Conservation (phyloP, 108 stramenopile genomes). For the Pseudonitzschia multistriata region DNA sequence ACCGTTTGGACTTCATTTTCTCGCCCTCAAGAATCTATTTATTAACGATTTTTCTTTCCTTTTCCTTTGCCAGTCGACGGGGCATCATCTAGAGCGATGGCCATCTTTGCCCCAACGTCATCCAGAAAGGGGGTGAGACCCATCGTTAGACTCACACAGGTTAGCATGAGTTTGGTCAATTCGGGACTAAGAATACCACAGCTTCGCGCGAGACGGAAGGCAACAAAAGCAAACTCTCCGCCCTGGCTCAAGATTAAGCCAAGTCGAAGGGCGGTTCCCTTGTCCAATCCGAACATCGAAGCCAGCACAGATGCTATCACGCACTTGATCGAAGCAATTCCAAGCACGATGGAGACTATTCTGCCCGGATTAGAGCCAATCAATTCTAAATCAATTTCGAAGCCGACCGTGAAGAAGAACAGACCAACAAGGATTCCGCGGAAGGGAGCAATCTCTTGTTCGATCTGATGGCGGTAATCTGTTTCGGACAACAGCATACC, state of each 20-base stretch:
- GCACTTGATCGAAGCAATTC: slow-evolving; percentile 78
- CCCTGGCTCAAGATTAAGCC: slow-evolving; percentile 90
- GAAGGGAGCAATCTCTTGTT: slow-evolving; percentile 86
- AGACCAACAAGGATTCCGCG: slow-evolving; percentile 91
- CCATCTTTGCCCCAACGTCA: slow-evolving; percentile 51
- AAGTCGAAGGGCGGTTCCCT: slow-evolving; percentile 68
- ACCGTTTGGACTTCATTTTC: no score
- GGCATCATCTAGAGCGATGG: slow-evolving; percentile 7
- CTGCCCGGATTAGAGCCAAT: slow-evolving; percentile 59
- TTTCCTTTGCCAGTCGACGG: not conserved
- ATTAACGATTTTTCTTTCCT: not conserved
- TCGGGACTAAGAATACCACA: slow-evolving; percentile 75
- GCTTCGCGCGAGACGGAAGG: slow-evolving; percentile 86
- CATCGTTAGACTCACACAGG: slow-evolving; percentile 90
- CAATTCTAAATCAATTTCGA: slow-evolving; percentile 88
- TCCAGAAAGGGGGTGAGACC: slow-evolving; percentile 87
- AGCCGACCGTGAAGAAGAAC: slow-evolving; percentile 96
- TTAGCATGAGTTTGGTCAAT: slow-evolving; percentile 84
- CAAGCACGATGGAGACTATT: slow-evolving; percentile 65
- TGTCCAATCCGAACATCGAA: slow-evolving; percentile 59
- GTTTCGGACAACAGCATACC: slow-evolving; percentile 89
- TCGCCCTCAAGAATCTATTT: not conserved
- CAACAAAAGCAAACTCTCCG: slow-evolving; percentile 94
- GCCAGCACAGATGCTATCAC: slow-evolving; percentile 61
- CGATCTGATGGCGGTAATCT: slow-evolving; percentile 78